Evolutionary conservation across 108 stramenopile genomes (phyloP).

Genomic region (Parmales sp.): DNA sequence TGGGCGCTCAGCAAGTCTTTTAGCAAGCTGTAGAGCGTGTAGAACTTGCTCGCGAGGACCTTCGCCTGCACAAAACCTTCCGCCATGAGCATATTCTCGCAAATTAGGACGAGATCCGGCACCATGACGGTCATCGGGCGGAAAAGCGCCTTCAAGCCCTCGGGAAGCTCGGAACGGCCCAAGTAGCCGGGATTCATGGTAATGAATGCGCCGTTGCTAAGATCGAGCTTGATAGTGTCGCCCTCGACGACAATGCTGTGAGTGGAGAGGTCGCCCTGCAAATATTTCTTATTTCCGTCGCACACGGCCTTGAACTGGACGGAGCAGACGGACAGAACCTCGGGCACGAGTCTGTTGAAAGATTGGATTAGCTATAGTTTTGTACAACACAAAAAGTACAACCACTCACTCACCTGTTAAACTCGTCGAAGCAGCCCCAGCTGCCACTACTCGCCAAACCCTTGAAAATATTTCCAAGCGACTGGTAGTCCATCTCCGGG

Average conservation of each 20-base stretch:
- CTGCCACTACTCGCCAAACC: conserved; percentile 47
- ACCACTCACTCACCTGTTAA: too few species aligned
- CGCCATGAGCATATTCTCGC: conserved; percentile 68
- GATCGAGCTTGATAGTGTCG: conserved; percentile 40
- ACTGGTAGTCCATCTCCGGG: conserved; percentile 46
- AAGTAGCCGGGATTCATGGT: conserved; percentile 69
- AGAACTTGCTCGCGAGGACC: conserved; percentile 59
- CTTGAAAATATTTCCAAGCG: conserved; percentile 30
- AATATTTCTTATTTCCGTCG: conserved; percentile 39
- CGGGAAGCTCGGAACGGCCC: conserved; percentile 57
- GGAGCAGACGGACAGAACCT: conserved; percentile 52
- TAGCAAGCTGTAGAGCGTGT: conserved; percentile 49
- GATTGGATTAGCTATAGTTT: too few species aligned
- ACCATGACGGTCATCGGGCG: conserved; percentile 65
- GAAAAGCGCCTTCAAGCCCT: conserved; percentile 60
- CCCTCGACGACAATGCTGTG: conserved; percentile 40
- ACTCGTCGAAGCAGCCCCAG: conserved; percentile 72
- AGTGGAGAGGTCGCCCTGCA: conserved; percentile 19
- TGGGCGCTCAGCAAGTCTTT: conserved; percentile 58
- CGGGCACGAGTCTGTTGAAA: conserved; percentile 56
- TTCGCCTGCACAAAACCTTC: conserved; percentile 57
- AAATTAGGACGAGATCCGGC: conserved; percentile 57
- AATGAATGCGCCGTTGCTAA: conserved; percentile 54
- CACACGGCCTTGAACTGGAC: conserved; percentile 64
- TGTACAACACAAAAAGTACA: too few species aligned